Conservation (phyloP, 2,329 filamentous ascomycete species). For the Fusarium torreyae region DNA sequence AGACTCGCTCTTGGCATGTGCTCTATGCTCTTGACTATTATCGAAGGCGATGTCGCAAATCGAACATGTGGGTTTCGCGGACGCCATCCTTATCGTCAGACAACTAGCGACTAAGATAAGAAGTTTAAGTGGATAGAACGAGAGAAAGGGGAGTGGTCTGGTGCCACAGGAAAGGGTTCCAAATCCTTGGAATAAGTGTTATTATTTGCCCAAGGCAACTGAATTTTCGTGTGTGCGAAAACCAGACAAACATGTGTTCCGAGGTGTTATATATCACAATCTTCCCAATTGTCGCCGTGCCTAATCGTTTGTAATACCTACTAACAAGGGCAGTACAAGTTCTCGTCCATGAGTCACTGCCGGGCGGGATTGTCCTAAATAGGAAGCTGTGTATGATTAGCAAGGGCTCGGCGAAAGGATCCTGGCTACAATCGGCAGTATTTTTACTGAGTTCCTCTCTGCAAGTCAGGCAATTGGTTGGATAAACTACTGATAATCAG, state of each 20-base stretch:
- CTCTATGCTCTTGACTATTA: slow-evolving; percentile 18
- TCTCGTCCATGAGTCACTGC: slow-evolving; percentile 14
- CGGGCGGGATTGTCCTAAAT: slow-evolving; percentile 3
- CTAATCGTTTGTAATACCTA: too few relatives aligned
- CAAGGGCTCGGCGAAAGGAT: background rate
- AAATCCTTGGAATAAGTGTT: too few relatives aligned
- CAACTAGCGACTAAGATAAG: too few relatives aligned
- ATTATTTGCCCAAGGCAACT: too few relatives aligned
- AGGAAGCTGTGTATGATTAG: slow-evolving; percentile 9
- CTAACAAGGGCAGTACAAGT: background rate
- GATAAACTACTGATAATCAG: slow-evolving; percentile 19
- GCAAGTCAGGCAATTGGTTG: background rate
- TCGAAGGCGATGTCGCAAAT: slow-evolving; percentile 19
- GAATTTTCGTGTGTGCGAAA: too few relatives aligned
- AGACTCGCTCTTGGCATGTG: slow-evolving; percentile 22
- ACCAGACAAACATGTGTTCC: too few relatives aligned
- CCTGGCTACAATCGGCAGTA: background rate
- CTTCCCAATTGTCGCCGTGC: too few relatives aligned
- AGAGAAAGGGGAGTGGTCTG: too few relatives aligned
- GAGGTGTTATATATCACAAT: too few relatives aligned
- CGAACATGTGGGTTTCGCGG: slow-evolving; percentile 2
- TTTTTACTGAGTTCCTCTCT: background rate
- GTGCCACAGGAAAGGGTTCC: too few relatives aligned
- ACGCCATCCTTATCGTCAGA: background rate
- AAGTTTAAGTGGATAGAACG: too few relatives aligned